Evolutionary conservation across 768 basidiomycete species (phyloP).

Genomic region (Podaxis mareebaensis): DNA sequence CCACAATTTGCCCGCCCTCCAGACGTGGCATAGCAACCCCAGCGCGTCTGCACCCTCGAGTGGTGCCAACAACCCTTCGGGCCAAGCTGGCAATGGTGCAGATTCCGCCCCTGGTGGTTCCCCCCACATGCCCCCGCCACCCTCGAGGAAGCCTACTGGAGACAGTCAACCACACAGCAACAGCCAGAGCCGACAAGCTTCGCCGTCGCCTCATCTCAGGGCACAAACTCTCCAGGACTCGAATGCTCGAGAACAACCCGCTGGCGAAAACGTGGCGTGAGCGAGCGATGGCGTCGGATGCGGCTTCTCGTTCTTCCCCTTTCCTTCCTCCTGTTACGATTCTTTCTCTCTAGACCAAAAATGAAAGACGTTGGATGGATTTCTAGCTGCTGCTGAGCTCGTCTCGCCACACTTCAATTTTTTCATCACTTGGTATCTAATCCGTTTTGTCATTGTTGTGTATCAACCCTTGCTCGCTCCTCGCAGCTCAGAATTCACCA

Average conservation of each 20-base stretch:
- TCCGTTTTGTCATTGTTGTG: background rate
- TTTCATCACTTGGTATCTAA: background rate
- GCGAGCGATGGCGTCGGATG: background rate
- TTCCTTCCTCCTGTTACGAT: background rate
- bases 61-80: background rate
- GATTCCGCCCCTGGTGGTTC: background rate
- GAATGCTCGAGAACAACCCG: conserved; percentile 7
- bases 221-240: conserved; percentile 6
- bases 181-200: conserved; percentile 12
- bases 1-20: conserved; percentile 46
- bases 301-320: background rate
- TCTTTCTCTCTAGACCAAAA: background rate
- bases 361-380: background rate
- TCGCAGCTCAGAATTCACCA: background rate
- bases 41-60: conserved; percentile 22
- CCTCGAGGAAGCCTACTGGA: background rate
- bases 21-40: conserved; percentile 40
- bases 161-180: conserved; percentile 11
- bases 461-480: background rate
- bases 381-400: background rate
- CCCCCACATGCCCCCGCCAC: conserved; percentile 8
- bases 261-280: conserved; percentile 6
- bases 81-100: background rate
- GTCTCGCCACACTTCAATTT: background rate
- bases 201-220: conserved; percentile 6